These are phyloP conservation scores for Notholithocarpus densiflorus DNA, from an alignment of 306 rosid genomes.

Conservation along the genomic window DNA sequence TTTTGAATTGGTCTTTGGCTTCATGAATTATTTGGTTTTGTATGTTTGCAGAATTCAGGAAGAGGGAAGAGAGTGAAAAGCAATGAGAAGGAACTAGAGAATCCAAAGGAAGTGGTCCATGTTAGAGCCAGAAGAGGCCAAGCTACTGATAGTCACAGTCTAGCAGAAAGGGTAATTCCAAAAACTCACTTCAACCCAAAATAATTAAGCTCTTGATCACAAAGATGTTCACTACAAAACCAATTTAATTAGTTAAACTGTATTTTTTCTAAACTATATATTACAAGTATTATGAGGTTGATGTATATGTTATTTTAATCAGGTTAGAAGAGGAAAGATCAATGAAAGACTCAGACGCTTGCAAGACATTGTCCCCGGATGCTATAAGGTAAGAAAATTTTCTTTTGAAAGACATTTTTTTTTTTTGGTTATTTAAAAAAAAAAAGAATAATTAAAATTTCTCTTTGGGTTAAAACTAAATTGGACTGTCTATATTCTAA, in stretches of 20 bases:
- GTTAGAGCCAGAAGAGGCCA: conserved; percentile 99
- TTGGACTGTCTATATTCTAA: background rate
- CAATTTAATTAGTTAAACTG: background rate
- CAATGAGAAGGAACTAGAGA: conserved; percentile 50
- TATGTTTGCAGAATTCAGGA: conserved; percentile 47
- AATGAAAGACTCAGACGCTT: conserved; percentile 85
- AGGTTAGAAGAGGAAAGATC: conserved; percentile 96
- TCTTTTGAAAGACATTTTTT: background rate
- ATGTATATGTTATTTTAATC: conserved; percentile 20
- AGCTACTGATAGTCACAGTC: conserved; percentile 96
- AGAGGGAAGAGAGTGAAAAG: conserved; percentile 66
- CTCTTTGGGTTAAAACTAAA: background rate
- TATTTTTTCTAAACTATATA: background rate
- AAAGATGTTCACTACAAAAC: background rate
- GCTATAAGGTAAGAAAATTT: conserved; percentile 65
- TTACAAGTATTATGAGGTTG: background rate
- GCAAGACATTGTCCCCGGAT: conserved; percentile 93
- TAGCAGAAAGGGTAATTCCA: conserved; percentile 88
- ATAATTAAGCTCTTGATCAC: background rate
- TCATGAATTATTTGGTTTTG: conserved; percentile 1
- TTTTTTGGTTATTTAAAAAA: background rate
- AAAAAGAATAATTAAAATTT: background rate
- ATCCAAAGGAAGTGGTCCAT: conserved; percentile 80
- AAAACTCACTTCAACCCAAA: background rate
- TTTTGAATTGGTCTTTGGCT: background rate